Evolutionary conservation across 148 eudicot genomes (phyloP), one percentile per base, ranked within the genome.

Genomic region (Salicornia ramosissima): DNA sequence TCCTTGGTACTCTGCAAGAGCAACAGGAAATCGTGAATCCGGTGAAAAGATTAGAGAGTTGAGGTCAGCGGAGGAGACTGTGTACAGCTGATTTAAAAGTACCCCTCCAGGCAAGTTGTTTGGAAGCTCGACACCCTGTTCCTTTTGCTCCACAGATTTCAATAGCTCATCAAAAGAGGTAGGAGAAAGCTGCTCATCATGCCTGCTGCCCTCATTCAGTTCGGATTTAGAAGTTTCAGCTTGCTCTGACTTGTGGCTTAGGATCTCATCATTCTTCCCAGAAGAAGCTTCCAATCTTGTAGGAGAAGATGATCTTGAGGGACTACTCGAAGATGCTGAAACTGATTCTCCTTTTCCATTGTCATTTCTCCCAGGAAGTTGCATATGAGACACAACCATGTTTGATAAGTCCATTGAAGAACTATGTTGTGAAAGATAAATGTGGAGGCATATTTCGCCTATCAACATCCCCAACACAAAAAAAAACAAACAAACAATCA

Each of bases 401-500:
- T 0, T 56, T 51, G 81, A 78, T 70, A 74, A 51, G 34, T 88
- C 96, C 70, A 52, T 26, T 21, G 67, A 22, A 64, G 84, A 65
- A 72, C 76, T 77, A 72, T 73, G 86, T 76, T 88, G 98, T 50
- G 87, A 86, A 77, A 94, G 94, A 82, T 79, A 80, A 60, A 94
- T 86, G 68, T 85, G 83, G 64, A 94, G 91, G 73, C 94, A 90
- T 64, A 94, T 83, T 36, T 94, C 92, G 82, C 98, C 98, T 90
- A 68, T 53, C 28, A 42, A 39, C 34, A 66, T 26, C 22, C 1
- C 13, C 33, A 24, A 30, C 6, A 21, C 19, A 34, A 34, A 10
- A 21, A 67, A 9, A 21, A 47, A 10, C 9, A 28, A 63, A 26
- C 26, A 42, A 67, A 53, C 50, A 42, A 25, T 10, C 25, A 55